These are phyloP conservation scores for Botrytis porri DNA, from an alignment of 2,329 filamentous ascomycete genomes.

Conservation along the genomic window DNA sequence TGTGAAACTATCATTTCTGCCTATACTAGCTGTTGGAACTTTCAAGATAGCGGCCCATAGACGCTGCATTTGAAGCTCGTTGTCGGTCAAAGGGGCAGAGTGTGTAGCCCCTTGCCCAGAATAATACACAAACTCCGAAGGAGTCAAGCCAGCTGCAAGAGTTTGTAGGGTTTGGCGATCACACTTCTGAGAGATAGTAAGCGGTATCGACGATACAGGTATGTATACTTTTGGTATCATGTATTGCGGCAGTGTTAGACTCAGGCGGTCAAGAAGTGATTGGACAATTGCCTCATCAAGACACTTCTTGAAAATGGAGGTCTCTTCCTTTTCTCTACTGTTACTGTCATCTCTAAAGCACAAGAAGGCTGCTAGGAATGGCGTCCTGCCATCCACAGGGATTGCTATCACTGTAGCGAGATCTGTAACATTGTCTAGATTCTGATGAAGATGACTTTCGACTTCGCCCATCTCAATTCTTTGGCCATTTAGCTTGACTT, in stretches of 20 bases:
- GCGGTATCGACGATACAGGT: slow-evolving; percentile 34
- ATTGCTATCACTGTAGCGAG: not conserved
- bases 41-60: slow-evolving; percentile 22
- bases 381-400: not conserved
- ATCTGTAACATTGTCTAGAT: slow-evolving; percentile 1
- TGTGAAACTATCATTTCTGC: slow-evolving; percentile 41
- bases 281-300: not conserved
- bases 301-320: not conserved
- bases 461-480: slow-evolving; percentile 64
- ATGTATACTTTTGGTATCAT: slow-evolving; percentile 40
- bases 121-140: slow-evolving; percentile 7
- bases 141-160: not conserved
- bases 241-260: slow-evolving; percentile 29
- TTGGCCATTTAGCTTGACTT: slow-evolving; percentile 63
- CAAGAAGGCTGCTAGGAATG: slow-evolving; percentile 9
- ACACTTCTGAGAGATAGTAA: slow-evolving; percentile 37
- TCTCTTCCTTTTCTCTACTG: not conserved
- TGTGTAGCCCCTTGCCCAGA: not conserved
- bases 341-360: not conserved
- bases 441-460: slow-evolving; percentile 30
- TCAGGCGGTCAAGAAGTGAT: not conserved
- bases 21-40: slow-evolving; percentile 23
- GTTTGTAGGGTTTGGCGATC: slow-evolving; percentile 40
- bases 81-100: not conserved
- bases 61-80: slow-evolving; percentile 20